Base-by-base conservation (phyloP, 371 early-diverging fungal genomes). In the Rhizomucor pusillus region DNA sequence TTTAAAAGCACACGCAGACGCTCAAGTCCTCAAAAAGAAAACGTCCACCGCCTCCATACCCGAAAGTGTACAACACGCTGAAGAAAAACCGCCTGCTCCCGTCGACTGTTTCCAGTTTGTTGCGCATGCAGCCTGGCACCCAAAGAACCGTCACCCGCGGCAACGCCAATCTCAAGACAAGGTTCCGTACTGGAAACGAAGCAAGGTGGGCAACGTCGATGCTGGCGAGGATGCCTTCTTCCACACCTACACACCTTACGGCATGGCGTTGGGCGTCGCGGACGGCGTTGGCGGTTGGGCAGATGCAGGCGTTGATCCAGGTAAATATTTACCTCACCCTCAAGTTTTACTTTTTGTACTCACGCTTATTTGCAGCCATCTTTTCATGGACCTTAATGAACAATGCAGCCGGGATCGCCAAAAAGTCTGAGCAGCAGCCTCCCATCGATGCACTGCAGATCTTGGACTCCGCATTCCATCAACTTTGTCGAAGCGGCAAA, bases 241-340 rank as follows among this genome's bases (percentile, higher is more conserved):
- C 50, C 79, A 82, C 51, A 81, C 81, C 10, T 71, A 60, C 16
- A 85, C 84, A 16, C 79, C 80, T 3, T 68, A 73, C 25, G 77
- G 84, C 16, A 65, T 84, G 24, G 82, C 84, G 6, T 56, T 84
- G 20, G 87, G 87, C 52, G 83, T 87, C 7, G 87, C 87, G 0
- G 87, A 87, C 56, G 87, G 87, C 46, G 87, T 87, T 12, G 87
- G 87, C n/a, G 85, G 87, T 18, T 87, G 87, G 87, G 61, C 80
- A 48, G 76, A 81, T 50, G 81, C 74, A 0, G 77, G 77, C 12
- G 73, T 76, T 0, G 73, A 76, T 54, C 77, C 77, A 52, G 70
- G 70, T 69, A 58, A 59, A 33, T 69, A 40, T 20, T 18, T 18
- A 19, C 13, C n/a, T 3, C n/a, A 20, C 29, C n/a, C 45, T 39